Base-by-base conservation (phyloP, 805 yeast genomes). In the Saturnispora serradocipensis region DNA sequence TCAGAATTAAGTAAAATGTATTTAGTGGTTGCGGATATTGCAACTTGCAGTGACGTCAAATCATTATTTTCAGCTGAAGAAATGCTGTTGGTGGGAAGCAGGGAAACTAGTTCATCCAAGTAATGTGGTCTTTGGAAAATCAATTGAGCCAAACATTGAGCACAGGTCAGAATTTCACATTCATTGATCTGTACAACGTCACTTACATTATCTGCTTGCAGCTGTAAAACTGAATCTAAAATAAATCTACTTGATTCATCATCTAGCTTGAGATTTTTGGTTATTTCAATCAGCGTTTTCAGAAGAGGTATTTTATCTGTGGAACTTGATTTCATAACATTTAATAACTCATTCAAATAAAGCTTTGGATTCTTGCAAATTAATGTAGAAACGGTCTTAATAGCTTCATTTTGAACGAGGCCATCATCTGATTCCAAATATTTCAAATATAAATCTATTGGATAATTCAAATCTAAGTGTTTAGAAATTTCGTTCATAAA, bases 401-500 rank as follows among this genome's bases (percentile, higher is more conserved):
- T 76, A 1, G 84, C 73, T 22, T 77, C 76, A 7, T 69, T 55
- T 49, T 71, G 71, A 5, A 75, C 59, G 11, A 20, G 16, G 36
- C 73, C 75, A 3, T 61, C 58, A 2, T 53, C 25, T 4, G 56
- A 57, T 9, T 60, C 61, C 22, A 53, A 73, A 60, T 53, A 67
- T 59, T 18, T 51, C 53, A 56, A 65, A 62, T 56, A 80, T 16
- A 72, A 67, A 1, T 64, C 69, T 27, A 75, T 57, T 3, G 69
- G 62, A 20, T 70, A 57, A 4, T 64, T 59, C 36, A 74, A 57
- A 34, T 63, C 64, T 51, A 61, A 56, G 6, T 63, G 52, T 51
- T 69, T 67, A n/a, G 78, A 75, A 30, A 77, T 67, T 52, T 73
- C 72, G 4, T 84, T 86, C 48, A 81, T 61, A 39, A 76, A 75